Evolutionary conservation across 2,329 filamentous ascomycete species (phyloP).

Genomic region (Trichoderma brevicompactum): DNA sequence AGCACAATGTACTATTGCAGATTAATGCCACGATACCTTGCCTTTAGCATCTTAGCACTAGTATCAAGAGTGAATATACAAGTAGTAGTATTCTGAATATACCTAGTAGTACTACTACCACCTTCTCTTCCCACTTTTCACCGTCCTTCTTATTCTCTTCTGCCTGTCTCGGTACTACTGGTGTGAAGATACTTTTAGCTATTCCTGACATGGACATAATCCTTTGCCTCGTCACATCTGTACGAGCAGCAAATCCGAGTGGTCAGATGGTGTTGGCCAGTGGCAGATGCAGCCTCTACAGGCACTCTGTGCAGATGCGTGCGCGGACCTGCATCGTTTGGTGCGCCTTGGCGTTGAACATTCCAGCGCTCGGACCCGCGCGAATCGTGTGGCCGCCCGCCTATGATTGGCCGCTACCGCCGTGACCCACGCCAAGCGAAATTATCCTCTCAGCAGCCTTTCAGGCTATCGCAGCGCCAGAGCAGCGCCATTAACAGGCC

Average conservation of each 20-base stretch:
- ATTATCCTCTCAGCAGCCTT: slow-evolving; percentile 16
- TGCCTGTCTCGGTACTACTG: background rate
- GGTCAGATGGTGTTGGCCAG: background rate
- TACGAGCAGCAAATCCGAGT: no score
- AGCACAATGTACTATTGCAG: background rate
- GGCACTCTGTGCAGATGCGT: background rate
- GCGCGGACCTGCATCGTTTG: slow-evolving; percentile 20
- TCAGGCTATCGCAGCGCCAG: background rate
- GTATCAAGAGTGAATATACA: background rate
- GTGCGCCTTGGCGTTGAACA: slow-evolving; percentile 17
- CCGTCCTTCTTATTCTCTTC: background rate
- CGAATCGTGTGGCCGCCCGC: background rate
- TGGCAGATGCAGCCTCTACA: background rate
- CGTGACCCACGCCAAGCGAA: slow-evolving; percentile 25
- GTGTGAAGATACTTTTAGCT: background rate
- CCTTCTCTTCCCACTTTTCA: background rate
- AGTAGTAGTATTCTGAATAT: no score
- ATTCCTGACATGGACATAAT: background rate
- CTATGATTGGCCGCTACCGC: slow-evolving; percentile 5
- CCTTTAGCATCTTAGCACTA: background rate
- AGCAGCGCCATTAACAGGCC: background rate
- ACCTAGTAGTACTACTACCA: background rate
- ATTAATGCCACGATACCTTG: slow-evolving; percentile 9
- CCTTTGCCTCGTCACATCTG: background rate
- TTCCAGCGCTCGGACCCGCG: slow-evolving; percentile 13